phyloP scores from a whole-genome alignment of 768 basidiomycete genomes.

The Suillus brevipes region DNA sequence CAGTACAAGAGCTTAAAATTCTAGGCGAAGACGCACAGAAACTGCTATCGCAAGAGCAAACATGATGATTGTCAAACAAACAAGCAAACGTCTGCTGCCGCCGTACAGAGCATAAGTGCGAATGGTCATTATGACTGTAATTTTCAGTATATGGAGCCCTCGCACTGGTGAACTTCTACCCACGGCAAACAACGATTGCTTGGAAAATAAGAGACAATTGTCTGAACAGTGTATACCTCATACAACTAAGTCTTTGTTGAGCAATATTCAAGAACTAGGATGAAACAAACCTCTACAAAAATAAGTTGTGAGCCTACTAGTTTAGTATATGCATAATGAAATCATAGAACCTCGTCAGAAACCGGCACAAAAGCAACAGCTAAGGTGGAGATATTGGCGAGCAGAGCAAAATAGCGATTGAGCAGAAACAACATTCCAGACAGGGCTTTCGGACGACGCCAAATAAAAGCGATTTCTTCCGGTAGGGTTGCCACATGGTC shows the following conservation, averaged over 20 bases:
- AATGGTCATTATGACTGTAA: conserved; percentile 44
- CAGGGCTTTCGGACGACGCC: not conserved
- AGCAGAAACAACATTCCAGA: not conserved
- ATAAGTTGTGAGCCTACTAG: not conserved
- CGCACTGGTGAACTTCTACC: not conserved
- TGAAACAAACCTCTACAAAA: conserved; percentile 3
- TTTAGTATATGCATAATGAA: not conserved
- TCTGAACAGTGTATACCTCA: not conserved
- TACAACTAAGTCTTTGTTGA: not conserved
- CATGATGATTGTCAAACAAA: conserved; percentile 36
- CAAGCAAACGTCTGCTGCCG: conserved; percentile 38
- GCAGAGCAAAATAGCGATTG: not conserved
- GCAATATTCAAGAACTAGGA: not conserved
- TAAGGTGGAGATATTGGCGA: not conserved
- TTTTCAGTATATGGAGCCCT: not conserved
- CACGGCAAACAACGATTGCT: not conserved
- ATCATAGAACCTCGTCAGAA: not conserved
- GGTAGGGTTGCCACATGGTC: not conserved
- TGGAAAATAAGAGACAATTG: not conserved
- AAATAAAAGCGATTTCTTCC: not conserved
- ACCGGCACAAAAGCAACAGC: rapidly evolving
- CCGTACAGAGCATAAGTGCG: conserved; percentile 54
- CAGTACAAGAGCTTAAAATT: not conserved
- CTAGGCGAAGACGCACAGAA: conserved; percentile 33
- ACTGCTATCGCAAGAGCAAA: conserved; percentile 31